These are phyloP conservation scores for Avena eriantha DNA, from an alignment of 176 grass and related monocot species.

Conservation along the genomic window DNA sequence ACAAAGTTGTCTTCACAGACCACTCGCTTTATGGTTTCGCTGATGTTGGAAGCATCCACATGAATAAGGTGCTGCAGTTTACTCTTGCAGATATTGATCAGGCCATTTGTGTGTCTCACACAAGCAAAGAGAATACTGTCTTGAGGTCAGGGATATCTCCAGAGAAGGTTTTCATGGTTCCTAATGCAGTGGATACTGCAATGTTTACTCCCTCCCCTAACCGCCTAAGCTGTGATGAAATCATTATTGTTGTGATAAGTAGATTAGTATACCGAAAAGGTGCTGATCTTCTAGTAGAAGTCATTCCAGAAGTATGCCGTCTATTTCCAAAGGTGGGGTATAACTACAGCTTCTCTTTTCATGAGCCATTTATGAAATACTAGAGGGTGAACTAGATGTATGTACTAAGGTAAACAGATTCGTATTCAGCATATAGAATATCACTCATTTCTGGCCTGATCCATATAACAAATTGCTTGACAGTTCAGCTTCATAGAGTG, in stretches of 20 bases:
- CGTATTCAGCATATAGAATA: background rate
- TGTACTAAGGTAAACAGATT: background rate
- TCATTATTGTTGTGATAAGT: slow-evolving; percentile 94
- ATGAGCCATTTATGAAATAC: slow-evolving; percentile 15
- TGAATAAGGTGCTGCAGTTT: slow-evolving; percentile 99
- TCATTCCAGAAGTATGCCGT: slow-evolving; percentile 91
- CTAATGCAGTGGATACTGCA: slow-evolving; percentile 97
- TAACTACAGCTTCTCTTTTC: slow-evolving; percentile 20
- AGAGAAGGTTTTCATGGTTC: slow-evolving; percentile 85
- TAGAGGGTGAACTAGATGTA: background rate
- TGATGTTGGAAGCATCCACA: slow-evolving; percentile 94
- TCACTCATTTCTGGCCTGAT: slow-evolving; percentile 15
- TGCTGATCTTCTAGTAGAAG: slow-evolving; percentile 94
- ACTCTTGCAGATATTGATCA: slow-evolving; percentile 93
- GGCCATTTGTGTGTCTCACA: slow-evolving; percentile 95
- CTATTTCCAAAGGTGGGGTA: slow-evolving; percentile 83
- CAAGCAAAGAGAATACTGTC: slow-evolving; percentile 97
- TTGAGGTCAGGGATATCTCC: slow-evolving; percentile 90
- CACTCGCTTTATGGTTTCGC: slow-evolving; percentile 97
- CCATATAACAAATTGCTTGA: background rate
- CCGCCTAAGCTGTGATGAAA: slow-evolving; percentile 72
- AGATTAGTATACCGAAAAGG: slow-evolving; percentile 93
- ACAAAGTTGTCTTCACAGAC: slow-evolving; percentile 92
- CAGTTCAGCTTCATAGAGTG: background rate
- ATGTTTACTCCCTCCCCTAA: slow-evolving; percentile 83